A percentile compares a stretch with the other conserved stretches of the same genome.
Conservation (phyloP, 163 green algal species). For the Chloromonas sp. region DNA sequence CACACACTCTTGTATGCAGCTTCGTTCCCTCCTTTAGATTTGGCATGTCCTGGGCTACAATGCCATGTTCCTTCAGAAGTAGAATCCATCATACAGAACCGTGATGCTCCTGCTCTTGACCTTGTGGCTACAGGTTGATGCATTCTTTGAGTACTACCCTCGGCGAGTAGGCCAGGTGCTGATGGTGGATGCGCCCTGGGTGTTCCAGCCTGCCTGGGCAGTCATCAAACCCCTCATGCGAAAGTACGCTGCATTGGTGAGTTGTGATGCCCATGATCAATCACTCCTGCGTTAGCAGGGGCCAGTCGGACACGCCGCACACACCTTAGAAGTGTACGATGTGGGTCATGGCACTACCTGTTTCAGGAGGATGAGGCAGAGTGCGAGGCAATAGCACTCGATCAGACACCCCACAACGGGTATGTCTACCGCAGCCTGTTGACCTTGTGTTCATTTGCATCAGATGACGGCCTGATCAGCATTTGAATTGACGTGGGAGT, state of each 20-base stretch:
- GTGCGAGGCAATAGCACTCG: not conserved
- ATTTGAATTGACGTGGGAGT: no score
- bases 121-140: conserved; percentile 27
- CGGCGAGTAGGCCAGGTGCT: conserved; percentile 73
- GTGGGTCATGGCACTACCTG: not conserved
- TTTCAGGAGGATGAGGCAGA: not conserved
- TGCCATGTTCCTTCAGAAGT: no score
- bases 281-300: not conserved
- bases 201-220: conserved; percentile 72
- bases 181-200: conserved; percentile 81
- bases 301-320: not conserved
- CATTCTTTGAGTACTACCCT: conserved; percentile 57
- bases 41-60: no score
- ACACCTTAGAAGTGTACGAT: not conserved
- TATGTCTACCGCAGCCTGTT: no score
- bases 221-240: conserved; percentile 70
- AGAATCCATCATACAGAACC: no score
- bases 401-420: no score
- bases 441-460: no score
- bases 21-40: no score
- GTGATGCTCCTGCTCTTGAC: no score
- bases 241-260: conserved; percentile 69
- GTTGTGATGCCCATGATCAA: not conserved
- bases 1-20: no score
- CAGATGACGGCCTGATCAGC: no score